phyloP scores from a whole-genome alignment of 2,329 filamentous ascomycete genomes.

The Sclerotinia borealis region DNA sequence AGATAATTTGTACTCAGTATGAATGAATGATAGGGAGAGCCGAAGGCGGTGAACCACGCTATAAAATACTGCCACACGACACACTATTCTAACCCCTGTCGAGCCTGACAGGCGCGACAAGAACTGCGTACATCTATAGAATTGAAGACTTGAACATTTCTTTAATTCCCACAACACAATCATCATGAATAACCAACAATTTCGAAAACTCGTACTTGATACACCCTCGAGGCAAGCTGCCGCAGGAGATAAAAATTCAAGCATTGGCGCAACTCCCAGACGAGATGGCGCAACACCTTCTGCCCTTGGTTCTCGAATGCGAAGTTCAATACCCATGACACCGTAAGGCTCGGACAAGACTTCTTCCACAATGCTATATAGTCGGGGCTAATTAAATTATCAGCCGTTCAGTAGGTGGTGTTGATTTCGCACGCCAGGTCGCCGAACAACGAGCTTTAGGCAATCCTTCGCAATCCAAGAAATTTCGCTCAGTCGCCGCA shows the following conservation, averaged over 20 bases:
- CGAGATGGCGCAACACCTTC: conserved; percentile 45
- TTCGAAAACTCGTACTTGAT: conserved; percentile 69
- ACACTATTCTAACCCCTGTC: background rate
- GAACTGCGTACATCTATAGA: background rate
- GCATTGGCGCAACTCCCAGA: conserved; percentile 30
- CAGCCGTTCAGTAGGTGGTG: conserved; percentile 35
- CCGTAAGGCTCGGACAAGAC: conserved; percentile 51
- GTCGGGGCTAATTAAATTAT: conserved; percentile 2
- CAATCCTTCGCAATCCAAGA: conserved; percentile 52
- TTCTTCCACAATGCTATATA: background rate
- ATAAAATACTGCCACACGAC: background rate
- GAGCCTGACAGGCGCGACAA: background rate
- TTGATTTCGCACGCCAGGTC: conserved; percentile 78
- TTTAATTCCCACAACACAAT: background rate
- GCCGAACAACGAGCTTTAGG: conserved; percentile 52
- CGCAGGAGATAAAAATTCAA: conserved; percentile 15
- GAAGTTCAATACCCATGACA: conserved; percentile 86
- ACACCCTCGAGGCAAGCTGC: conserved; percentile 37
- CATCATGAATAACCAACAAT: conserved; percentile 91
- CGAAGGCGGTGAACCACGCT: background rate
- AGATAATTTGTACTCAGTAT: too few relatives aligned
- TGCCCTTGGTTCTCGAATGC: conserved; percentile 69
- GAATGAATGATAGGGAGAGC: too few relatives aligned
- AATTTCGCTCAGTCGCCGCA: conserved; percentile 65
- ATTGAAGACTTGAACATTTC: background rate